Evolutionary conservation across 2,329 filamentous ascomycete species (phyloP), one percentile per base, ranked within the genome.

Genomic region (Colletotrichum kahawae): DNA sequence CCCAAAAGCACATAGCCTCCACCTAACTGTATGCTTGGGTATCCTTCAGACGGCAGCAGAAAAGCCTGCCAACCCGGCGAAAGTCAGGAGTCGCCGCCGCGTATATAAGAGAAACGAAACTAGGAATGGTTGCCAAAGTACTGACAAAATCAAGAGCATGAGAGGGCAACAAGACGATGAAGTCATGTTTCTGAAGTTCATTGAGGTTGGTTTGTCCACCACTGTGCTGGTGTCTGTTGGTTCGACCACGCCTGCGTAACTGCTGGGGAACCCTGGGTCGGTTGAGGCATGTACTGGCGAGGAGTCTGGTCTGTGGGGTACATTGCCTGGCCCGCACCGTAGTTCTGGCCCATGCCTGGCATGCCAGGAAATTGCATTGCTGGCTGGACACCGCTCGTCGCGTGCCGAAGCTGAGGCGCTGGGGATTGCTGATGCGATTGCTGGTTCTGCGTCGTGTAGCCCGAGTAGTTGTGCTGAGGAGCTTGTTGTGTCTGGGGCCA

Each of bases 401-500:
- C 85, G 78, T 93, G 91, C 21, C 91, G 91, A 43, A 92, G 83
- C 80, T 92, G 91, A 21, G 90, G 87, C n/a, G 90, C 88, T 12
- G 91, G 87, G 14, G 91, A 89, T 75, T 91, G 90, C 27, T 89
- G 86, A 77, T 88, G 87, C 43, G 84, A 79, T 38, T 89, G 87
- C 77, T 90, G 89, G 2, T 87, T 86, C 78, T 91, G 89, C 38
- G 88, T 87, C 8, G 88, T 87, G 78, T 89, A 91, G 76, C 86
- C 85, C 66, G 88, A 87, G 78, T 89, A 91, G 77, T 84, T 88
- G 78, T 88, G 76, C 77, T 92, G 91, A 12, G 90, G 87, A 18
- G 90, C 87, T 82, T 93, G 93, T 56, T 92, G 91, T 64, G 90
- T 89, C 77, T 94, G 93, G 36, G 90, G 89, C 92, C 92, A 94